Evolutionary conservation across 108 stramenopile genomes (phyloP), one percentile per base, ranked within the genome.

Genomic region (Cafeteria roenbergensis): DNA sequence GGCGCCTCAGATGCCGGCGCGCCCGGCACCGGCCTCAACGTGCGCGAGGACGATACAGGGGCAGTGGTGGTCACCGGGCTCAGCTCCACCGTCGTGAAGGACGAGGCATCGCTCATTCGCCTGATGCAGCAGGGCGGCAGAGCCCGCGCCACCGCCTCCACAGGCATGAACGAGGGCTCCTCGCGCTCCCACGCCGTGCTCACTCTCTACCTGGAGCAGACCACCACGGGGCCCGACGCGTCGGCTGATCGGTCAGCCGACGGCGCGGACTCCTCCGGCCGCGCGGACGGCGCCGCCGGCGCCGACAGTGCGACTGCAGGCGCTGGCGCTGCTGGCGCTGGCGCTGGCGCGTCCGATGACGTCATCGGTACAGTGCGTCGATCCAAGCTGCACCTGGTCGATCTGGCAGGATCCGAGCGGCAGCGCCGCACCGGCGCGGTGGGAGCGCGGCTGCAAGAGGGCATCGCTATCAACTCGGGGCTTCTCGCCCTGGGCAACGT

Each of bases 401-500:
- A 95, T 64, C 71, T 95, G 30, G 94, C 94, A 24, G 94, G 94
- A 12, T 83, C 83, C 26, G 94, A 95, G 76, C 69, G 91, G 58
- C 81, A 58, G 33, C 85, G 86, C 53, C 68, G 82, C 28, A 85
- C 86, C 14, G 81, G 80, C 33, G 83, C 82, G 12, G 62, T 77
- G 42, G 90, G 88, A 28, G 62, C 75, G 29, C 61, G 85, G 27
- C 67, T 86, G 61, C 80, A 78, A 38, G 90, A 94, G 74, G 95
- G 91, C 21, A 93, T 94, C 65, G 54, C 67, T 61, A 75, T 94
- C 77, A 94, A 94, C 70, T 86, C 91, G 71, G 93, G 95, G 0
- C 87, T 97, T 0, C 76, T 97, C 35, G 92, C 91, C 3, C 80
- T 97, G 21, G 95, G 95, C 51, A 97, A 95, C 71, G 95, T 97